Base-by-base conservation (phyloP, 1,139 yeast genomes). In the Protomyces lactucae-debilis region DNA sequence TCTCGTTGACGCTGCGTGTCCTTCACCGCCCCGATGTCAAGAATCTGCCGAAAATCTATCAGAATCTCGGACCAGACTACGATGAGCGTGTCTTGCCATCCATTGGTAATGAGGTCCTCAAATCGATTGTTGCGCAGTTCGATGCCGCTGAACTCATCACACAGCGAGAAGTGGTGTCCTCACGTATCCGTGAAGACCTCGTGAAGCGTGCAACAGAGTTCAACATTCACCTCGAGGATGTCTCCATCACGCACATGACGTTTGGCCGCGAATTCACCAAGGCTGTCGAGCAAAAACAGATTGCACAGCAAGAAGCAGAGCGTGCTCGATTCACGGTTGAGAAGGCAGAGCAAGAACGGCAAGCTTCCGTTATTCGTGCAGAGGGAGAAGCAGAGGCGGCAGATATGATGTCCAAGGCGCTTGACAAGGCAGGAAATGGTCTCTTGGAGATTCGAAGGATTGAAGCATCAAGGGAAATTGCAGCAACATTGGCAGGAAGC, bases 321-420 rank as follows among this genome's bases (percentile, higher is more conserved):
- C 84, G 99, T 72, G 97, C 98, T 66, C 87, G 88, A 73, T 95
- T 85, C 75, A 81, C 91, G 68, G 99, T 95, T 61, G 97, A 92
- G 74, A 88, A 87, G 76, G 99, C 99, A 3, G 98, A 93, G 76
- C 99, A 95, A 77, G 98, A 93, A 77, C 85, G 96, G 76, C 92
- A 87, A 76, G 99, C 99, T 3, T 81, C 88, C 65, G 91, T 95
- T 72, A 93, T 93, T 70, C 85, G 98, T 72, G 99, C 99, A 32
- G 99, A 95, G 77, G 99, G 99, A 77, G 99, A 95, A 78, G 99
- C 99, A 53, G 99, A 95, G 77, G 90, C 96, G 65, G 99, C 98
- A 6, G 99, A 93, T 68, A 85, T 87, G 67, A 95, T 95, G 69
- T 90, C 97, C 57, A 90, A 86, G 77, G 98, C 99, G 3, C 83